Percentiles rank a stretch among this genome's conserved stretches.
These are phyloP conservation scores for Hanseniaspora osmophila DNA, from an alignment of 805 yeast species.

Conservation along the genomic window DNA sequence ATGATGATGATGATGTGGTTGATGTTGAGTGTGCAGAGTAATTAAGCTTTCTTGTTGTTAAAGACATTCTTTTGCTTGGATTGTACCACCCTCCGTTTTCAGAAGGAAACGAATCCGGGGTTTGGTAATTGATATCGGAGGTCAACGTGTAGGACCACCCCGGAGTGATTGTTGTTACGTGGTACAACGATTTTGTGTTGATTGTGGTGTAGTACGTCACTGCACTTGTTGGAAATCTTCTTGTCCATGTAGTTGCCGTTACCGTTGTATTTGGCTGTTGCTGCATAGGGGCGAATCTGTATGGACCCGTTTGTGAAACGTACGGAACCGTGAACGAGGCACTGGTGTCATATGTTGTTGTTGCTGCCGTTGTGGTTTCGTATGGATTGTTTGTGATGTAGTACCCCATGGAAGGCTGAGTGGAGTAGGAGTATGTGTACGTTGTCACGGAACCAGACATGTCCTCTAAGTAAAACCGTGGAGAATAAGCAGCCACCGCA, in stretches of 20 bases:
- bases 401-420: slow-evolving; percentile 30
- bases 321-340: slow-evolving; percentile 56
- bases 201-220: slow-evolving; percentile 28
- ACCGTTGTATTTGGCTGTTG: slow-evolving; percentile 61
- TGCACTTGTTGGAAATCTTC: slow-evolving; percentile 51
- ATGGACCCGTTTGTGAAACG: slow-evolving; percentile 56
- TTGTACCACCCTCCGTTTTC: slow-evolving; percentile 45
- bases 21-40: neutral
- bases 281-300: slow-evolving; percentile 87
- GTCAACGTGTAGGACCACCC: slow-evolving; percentile 63
- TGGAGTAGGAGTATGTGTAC: slow-evolving; percentile 33
- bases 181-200: slow-evolving; percentile 21
- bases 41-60: slow-evolving; percentile 19
- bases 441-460: slow-evolving; percentile 50
- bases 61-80: slow-evolving; percentile 37
- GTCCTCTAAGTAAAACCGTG: slow-evolving; percentile 48
- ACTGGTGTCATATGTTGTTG: slow-evolving; percentile 17
- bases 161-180: slow-evolving; percentile 59
- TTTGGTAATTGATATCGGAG: slow-evolving; percentile 50
- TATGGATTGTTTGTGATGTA: slow-evolving; percentile 15
- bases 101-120: slow-evolving; percentile 37
- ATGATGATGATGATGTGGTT: neutral
- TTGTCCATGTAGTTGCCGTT: slow-evolving; percentile 50
- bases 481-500: slow-evolving; percentile 50
- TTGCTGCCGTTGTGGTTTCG: slow-evolving; percentile 1